phyloP scores from a whole-genome alignment of 2,329 filamentous ascomycete genomes.

The Neonectria neomacrospora region DNA sequence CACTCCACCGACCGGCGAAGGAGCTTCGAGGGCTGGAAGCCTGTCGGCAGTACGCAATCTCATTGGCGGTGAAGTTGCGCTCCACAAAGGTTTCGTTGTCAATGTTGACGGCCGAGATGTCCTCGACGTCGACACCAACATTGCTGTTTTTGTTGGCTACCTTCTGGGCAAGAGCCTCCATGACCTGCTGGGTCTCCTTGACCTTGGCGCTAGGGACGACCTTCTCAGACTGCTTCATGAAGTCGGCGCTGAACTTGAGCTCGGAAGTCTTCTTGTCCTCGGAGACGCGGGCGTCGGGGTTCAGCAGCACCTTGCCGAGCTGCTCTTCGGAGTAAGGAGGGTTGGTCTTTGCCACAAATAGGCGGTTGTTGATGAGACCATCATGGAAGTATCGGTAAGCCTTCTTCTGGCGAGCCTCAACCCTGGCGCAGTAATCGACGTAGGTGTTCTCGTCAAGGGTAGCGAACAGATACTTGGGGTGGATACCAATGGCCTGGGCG shows the following conservation, averaged over 20 bases:
- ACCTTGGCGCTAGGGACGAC: conserved; percentile 58
- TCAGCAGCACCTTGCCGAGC: conserved; percentile 88
- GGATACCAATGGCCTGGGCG: conserved; percentile 95
- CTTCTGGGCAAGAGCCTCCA: conserved; percentile 79
- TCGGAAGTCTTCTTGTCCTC: conserved; percentile 87
- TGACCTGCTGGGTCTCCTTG: conserved; percentile 76
- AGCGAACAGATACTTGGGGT: conserved; percentile 95
- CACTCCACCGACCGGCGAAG: conserved; percentile 95
- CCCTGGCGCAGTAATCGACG: conserved; percentile 84
- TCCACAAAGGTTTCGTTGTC: conserved; percentile 93
- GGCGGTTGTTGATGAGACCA: conserved; percentile 94
- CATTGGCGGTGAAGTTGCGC: conserved; percentile 89
- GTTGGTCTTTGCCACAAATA: conserved; percentile 95
- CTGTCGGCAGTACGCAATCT: conserved; percentile 87
- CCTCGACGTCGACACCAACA: conserved; percentile 94
- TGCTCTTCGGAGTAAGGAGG: conserved; percentile 90
- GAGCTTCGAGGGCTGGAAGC: conserved; percentile 85
- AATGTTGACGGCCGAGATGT: conserved; percentile 87
- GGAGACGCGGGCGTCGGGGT: conserved; percentile 88
- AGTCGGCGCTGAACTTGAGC: conserved; percentile 77
- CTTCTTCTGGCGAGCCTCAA: conserved; percentile 95
- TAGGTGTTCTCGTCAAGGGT: conserved; percentile 91
- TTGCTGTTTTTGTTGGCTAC: conserved; percentile 71
- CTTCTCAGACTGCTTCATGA: conserved; percentile 74
- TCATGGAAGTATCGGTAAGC: conserved; percentile 99